phyloP scores from a whole-genome alignment of 2,329 filamentous ascomycete species.

The Mariannaea sp. region DNA sequence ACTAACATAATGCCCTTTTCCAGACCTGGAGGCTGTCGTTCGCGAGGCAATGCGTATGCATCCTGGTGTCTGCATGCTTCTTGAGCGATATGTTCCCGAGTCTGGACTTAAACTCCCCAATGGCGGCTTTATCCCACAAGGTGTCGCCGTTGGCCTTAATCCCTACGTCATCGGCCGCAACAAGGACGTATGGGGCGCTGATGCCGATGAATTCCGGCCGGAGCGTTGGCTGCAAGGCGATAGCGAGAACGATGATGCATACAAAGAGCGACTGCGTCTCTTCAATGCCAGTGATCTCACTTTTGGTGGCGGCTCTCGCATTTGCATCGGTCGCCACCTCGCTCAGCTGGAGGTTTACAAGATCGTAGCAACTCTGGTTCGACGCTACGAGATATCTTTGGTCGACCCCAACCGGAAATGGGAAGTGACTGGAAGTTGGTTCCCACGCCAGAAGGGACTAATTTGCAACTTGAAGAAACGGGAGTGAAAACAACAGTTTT shows the following conservation, averaged over 20 bases:
- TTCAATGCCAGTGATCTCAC: slow-evolving; percentile 44
- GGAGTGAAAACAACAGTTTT: background rate
- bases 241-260: slow-evolving; percentile 30
- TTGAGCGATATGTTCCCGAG: slow-evolving; percentile 53
- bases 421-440: slow-evolving; percentile 18
- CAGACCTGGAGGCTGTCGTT: slow-evolving; percentile 49
- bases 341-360: slow-evolving; percentile 43
- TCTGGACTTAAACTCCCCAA: slow-evolving; percentile 43
- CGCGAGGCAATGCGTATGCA: slow-evolving; percentile 55
- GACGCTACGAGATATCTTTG: slow-evolving; percentile 46
- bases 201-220: slow-evolving; percentile 51
- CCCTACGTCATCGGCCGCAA: slow-evolving; percentile 48
- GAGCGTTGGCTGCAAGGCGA: slow-evolving; percentile 51
- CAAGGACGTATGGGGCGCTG: slow-evolving; percentile 48
- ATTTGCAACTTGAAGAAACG: slow-evolving; percentile 15
- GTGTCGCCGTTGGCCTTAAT: slow-evolving; percentile 49
- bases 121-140: slow-evolving; percentile 42
- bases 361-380: slow-evolving; percentile 50
- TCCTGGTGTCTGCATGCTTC: slow-evolving; percentile 49
- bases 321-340: slow-evolving; percentile 44
- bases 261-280: slow-evolving; percentile 38
- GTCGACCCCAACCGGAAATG: slow-evolving; percentile 28
- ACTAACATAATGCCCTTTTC: too few species aligned
- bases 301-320: slow-evolving; percentile 42
- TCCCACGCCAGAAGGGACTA: slow-evolving; percentile 11